These are phyloP conservation scores for Paraleonurus japonicus DNA, from an alignment of 257 asterid species.

Conservation along the genomic window DNA sequence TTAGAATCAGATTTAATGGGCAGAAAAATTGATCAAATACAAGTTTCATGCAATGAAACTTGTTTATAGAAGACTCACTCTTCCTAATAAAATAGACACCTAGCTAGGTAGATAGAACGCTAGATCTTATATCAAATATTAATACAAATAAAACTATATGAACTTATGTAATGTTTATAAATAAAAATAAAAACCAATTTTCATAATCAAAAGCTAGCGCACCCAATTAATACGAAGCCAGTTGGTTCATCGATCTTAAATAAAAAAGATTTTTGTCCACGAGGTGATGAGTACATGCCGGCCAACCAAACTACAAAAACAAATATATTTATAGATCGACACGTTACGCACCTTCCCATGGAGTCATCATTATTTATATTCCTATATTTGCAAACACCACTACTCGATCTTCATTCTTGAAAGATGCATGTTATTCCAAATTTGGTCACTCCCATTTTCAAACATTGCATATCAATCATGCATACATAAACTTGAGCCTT, in stretches of 20 bases:
- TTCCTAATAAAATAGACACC: no score
- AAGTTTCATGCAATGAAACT: no score
- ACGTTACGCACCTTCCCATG: conserved; percentile 9
- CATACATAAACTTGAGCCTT: neutral
- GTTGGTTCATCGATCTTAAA: neutral
- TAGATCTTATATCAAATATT: no score
- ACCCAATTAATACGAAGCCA: no score
- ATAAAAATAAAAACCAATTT: no score
- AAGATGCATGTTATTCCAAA: neutral
- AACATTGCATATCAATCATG: conserved; percentile 1
- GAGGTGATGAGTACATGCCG: conserved; percentile 1
- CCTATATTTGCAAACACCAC: neutral
- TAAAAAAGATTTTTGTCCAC: neutral
- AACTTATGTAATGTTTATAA: no score
- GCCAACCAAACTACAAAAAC: conserved; percentile 2
- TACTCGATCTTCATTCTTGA: neutral
- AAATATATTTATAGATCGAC: conserved; percentile 2
- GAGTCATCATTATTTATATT: neutral
- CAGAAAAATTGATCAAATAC: no score
- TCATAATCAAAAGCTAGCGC: no score
- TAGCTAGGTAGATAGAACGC: no score
- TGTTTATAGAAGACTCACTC: no score
- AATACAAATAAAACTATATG: no score
- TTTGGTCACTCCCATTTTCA: conserved; percentile 12
- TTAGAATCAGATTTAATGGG: no score